A percentile compares a stretch with the other conserved stretches of the same genome.
phyloP scores from a whole-genome alignment of 495 filamentous ascomycete genomes.

The Xylaria grammica region DNA sequence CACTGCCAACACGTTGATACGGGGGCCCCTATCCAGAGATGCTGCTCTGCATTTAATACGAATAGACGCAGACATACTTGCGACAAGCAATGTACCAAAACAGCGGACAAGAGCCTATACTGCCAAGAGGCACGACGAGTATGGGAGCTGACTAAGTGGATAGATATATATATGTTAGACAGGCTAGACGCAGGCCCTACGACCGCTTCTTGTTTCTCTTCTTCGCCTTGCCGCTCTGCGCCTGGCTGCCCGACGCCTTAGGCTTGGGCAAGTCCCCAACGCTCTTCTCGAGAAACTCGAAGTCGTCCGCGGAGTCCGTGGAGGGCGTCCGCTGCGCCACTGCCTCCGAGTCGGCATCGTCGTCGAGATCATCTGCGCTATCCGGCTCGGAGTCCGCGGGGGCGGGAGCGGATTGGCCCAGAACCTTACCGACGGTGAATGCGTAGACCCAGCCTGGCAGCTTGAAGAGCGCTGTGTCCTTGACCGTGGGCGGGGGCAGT shows the following conservation, averaged over 20 bases:
- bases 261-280: slow-evolving; percentile 47
- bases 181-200: too few species aligned
- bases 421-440: slow-evolving; percentile 60
- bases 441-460: slow-evolving; percentile 70
- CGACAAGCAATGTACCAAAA: too few species aligned
- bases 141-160: too few species aligned
- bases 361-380: slow-evolving; percentile 40
- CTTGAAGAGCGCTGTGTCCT: slow-evolving; percentile 71
- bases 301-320: slow-evolving; percentile 59
- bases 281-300: slow-evolving; percentile 61
- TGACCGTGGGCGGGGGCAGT: slow-evolving; percentile 66
- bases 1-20: too few species aligned
- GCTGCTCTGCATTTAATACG: too few species aligned
- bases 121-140: too few species aligned
- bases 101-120: too few species aligned
- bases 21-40: too few species aligned
- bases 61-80: too few species aligned
- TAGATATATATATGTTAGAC: too few species aligned
- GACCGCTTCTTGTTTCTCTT: slow-evolving; percentile 57
- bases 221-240: slow-evolving; percentile 38
- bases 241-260: slow-evolving; percentile 44
- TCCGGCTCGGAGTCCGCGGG: slow-evolving; percentile 43
- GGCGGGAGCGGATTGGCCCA: slow-evolving; percentile 43
- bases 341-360: slow-evolving; percentile 39
- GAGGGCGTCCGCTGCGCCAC: slow-evolving; percentile 48